Evolutionary conservation across 306 rosid species (phyloP), one percentile per base, ranked within the genome.

Genomic region (Carpinus viminea): DNA sequence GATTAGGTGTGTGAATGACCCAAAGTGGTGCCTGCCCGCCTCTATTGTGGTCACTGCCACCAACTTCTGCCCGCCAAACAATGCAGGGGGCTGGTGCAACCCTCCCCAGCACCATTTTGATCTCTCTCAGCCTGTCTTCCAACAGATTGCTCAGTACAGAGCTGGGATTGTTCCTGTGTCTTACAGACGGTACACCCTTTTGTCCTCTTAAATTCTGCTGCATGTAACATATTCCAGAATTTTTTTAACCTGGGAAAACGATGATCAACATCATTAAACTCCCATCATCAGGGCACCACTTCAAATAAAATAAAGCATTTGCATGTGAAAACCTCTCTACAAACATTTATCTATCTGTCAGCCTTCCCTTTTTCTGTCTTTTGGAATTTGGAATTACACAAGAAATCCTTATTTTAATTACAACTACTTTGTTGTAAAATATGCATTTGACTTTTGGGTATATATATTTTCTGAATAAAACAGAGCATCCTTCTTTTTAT

Each of bases 31-130:
- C 72, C 89, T 82, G 41, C 80, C 83, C 2, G 79, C 62, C 0
- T 84, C 97, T 18, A 46, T 92, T 45, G 83, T 86, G 60, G 92
- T 92, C 45, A 92, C 97, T 1, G 93, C 92, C 43, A 92, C 97
- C 18, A 90, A 90, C 60, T 92, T 92, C 70, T 92, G 97, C 82
- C 97, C 97, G 0, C 95, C 93, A 75, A 92, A 90, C 82, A 83
- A 87, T 74, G 89, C 86, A 20, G 97, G 97, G 59, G 95, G 97
- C 0, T 92, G 97, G 97, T 92, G 97, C 81, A 92, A 92, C 73
- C 92, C 95, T 54, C 97, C 97, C 1, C 95, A 78, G 74, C 95
- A 87, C 13, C 97, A 92, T 60, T 92, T 92, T 52, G 97, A 92
- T 78, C 93, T 92, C 8, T 78, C 97, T 17, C 93, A 92, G 81